These are phyloP conservation scores for Neurospora sublineolata DNA, from an alignment of 495 filamentous ascomycete species.

Conservation along the genomic window DNA sequence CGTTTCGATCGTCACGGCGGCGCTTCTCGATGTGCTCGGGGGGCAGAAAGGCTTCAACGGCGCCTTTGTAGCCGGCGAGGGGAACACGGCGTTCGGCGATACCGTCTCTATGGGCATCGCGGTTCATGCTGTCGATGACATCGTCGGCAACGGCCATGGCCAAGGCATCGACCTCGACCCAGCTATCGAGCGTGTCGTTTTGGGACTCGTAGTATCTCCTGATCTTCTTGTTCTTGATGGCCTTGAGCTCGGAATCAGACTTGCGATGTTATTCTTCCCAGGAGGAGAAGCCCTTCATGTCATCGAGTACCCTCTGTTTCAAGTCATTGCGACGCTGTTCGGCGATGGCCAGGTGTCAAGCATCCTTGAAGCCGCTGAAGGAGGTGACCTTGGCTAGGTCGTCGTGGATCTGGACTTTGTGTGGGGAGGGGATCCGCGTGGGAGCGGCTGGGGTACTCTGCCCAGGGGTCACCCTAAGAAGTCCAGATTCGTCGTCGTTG, in stretches of 20 bases:
- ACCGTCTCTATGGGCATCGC: conserved; percentile 40
- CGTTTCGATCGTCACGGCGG: conserved; percentile 22
- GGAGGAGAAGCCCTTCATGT: conserved; percentile 21
- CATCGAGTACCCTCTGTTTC: conserved; percentile 34
- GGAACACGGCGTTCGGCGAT: conserved; percentile 29
- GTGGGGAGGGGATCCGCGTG: neutral
- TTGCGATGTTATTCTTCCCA: conserved; percentile 29
- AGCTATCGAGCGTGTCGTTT: conserved; percentile 39
- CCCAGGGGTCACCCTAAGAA: neutral
- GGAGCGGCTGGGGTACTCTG: neutral
- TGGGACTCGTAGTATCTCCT: conserved; percentile 36
- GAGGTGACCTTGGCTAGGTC: neutral
- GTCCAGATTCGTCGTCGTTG: conserved; percentile 1
- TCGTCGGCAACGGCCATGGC: conserved; percentile 40
- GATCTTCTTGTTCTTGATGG: conserved; percentile 37
- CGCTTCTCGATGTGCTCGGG: conserved; percentile 36
- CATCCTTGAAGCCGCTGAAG: conserved; percentile 1
- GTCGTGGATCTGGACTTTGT: neutral
- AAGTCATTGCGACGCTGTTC: conserved; percentile 14
- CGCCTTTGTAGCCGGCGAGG: conserved; percentile 25
- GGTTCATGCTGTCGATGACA: conserved; percentile 40
- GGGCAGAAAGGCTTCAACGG: conserved; percentile 34
- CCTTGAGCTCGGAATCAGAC: conserved; percentile 32
- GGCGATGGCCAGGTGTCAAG: neutral
- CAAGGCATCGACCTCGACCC: conserved; percentile 40